Evolutionary conservation across 257 asterid species (phyloP), one percentile per base, ranked within the genome.

Genomic region (Paulownia fortunei): DNA sequence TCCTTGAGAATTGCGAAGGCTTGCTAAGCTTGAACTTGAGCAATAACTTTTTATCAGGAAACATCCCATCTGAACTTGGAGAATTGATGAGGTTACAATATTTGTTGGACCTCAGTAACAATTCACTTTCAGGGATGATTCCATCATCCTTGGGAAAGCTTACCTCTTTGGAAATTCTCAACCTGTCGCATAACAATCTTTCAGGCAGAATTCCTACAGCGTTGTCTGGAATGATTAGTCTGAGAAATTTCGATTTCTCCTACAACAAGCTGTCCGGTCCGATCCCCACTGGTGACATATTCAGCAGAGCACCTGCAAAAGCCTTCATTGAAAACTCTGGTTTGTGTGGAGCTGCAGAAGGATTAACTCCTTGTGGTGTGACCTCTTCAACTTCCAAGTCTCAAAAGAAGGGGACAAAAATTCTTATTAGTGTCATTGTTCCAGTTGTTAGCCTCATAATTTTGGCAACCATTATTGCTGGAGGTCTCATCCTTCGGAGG

Each of bases 191-290:
- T 41, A 89, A 91, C 77, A 69, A 76, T 63, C 88, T 91, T 77
- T 84, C 90, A 18, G 95, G 95, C 19, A 60, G 66, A 52, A 88
- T 89, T 71, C 97, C 97, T 59, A 39, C 87, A 18, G 78, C 76
- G 55, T 74, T 88, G n/a, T 73, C 92, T 56, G 34, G 59, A 62
- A 88, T 89, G 96, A 27, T 49, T 51, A 92, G 96, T 83, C 78
- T 92, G 61, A 73, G 64, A 59, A 51, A 24, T 5, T 73, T 91
- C 21, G 89, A 89, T 66, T 77, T 89, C 78, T 92, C 93, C 46
- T 72, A 80, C 87, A 92, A 92, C 61, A 60, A 79, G 32, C 82
- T 92, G 69, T 88, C 92, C 1, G 96, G 96, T 64, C 86, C 81
- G 42, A 72, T 90, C 71, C 97, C 97, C 0, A 39, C 42, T 3